Percentiles rank a stretch among this genome's conserved stretches.
Evolutionary conservation across 176 grass and related monocot species (phyloP).

Genomic region (Dendrocalamus sinicus): DNA sequence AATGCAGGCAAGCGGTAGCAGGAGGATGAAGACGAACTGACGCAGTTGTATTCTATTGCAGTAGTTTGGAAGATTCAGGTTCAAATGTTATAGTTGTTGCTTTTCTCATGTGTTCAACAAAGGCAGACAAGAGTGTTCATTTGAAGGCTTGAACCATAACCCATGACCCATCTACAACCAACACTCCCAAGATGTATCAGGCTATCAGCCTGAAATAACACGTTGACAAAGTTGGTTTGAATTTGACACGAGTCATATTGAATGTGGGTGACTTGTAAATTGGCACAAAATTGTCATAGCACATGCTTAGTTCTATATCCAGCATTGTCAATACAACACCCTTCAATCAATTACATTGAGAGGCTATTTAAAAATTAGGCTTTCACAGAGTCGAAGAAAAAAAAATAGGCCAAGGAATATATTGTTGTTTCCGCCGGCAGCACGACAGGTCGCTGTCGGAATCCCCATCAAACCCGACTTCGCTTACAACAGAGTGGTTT

Average conservation of each 20-base stretch:
- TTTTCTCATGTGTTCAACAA: not conserved
- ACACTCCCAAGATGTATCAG: not conserved
- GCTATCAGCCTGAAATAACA: not conserved
- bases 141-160: not conserved
- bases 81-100: not conserved
- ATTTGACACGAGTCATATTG: not conserved
- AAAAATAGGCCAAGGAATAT: too few species aligned
- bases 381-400: too few species aligned
- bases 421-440: too few species aligned
- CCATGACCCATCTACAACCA: not conserved
- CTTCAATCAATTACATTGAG: too few species aligned
- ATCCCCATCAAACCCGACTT: not conserved
- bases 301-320: not conserved
- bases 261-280: not conserved
- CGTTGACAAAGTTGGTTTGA: not conserved
- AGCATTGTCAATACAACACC: not conserved
- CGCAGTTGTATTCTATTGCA: not conserved
- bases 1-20: not conserved
- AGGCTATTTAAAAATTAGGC: too few species aligned
- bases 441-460: not conserved
- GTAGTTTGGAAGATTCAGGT: too few species aligned
- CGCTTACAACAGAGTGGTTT: constrained; percentile 5
- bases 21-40: not conserved
- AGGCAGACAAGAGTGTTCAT: not conserved
- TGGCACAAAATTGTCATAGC: not conserved